Evolutionary conservation across 192 early-diverging fungal species (phyloP), one percentile per base, ranked within the genome.

Genomic region (Chytriomyces confervae): DNA sequence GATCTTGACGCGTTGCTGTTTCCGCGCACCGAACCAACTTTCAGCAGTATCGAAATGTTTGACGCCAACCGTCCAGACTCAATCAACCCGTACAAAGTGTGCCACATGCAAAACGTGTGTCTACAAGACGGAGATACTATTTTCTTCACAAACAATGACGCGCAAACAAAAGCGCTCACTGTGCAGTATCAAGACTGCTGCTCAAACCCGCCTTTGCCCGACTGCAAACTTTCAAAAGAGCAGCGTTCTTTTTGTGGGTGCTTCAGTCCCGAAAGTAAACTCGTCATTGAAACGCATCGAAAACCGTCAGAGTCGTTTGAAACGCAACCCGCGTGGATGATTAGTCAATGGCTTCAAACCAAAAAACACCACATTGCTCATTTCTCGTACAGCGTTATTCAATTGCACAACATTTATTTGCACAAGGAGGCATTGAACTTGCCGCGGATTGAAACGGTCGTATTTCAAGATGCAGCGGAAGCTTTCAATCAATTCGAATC

Each of bases 301-400:
- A 6, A 43, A 43, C 2, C 27, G 2, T 36, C 36, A 36, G 36
- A 36, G 36, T 13, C 13, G 13, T 57, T 57, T 20, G 53, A 57
- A 57, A 8, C 20, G 44, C 20, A 36, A 8, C 36, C 66, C 23
- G 44, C 66, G 3, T 68, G 66, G 66, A 68, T 68, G 66, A 68
- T 68, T 48, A 45, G 29, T 16, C 66, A 68, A 48, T 68, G 66
- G 66, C 66, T 68, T n/a, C 66, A 68, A 68, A 68, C 66, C 11
- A 68, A 68, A 48, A 20, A 44, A 4, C 66, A 68, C 66, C 66
- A 68, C 44, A 68, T 68, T 44, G 66, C 66, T 9, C 66, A 68
- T 23, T 68, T 68, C 23, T 47, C 46, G 13, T 68, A 68, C 45
- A 43, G 24, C 16, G 66, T 68, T 20, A 48, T 68, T 11, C 66